Percentiles rank a stretch among this genome's conserved stretches.
Conservation (phyloP, 495 filamentous ascomycete species). For the Neurospora intermedia region DNA sequence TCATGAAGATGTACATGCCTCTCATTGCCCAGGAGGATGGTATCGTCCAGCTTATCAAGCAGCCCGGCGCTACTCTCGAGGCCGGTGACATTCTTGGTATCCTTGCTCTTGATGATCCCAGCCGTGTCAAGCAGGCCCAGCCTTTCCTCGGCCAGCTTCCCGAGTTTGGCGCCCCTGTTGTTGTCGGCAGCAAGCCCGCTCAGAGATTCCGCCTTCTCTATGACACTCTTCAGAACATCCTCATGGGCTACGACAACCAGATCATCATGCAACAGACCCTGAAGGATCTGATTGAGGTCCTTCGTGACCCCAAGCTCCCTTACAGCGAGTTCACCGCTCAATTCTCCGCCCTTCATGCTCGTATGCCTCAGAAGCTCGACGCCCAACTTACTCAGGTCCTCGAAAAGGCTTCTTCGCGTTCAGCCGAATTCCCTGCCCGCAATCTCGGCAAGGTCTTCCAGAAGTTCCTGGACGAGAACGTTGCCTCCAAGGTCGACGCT, state of each 20-base stretch:
- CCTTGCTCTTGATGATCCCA: slow-evolving; percentile 88
- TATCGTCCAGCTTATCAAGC: slow-evolving; percentile 96
- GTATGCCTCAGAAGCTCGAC: slow-evolving; percentile 92
- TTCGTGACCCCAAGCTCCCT: slow-evolving; percentile 80
- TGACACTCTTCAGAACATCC: slow-evolving; percentile 75
- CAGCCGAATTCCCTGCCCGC: slow-evolving; percentile 86
- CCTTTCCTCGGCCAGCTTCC: slow-evolving; percentile 92
- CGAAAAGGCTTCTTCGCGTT: slow-evolving; percentile 64
- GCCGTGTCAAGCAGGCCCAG: slow-evolving; percentile 91
- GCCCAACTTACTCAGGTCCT: slow-evolving; percentile 68
- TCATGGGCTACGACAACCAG: slow-evolving; percentile 93
- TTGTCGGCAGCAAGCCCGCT: slow-evolving; percentile 84
- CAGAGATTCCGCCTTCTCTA: slow-evolving; percentile 72
- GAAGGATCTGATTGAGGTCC: slow-evolving; percentile 80
- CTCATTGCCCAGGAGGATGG: slow-evolving; percentile 94
- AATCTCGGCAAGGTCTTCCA: slow-evolving; percentile 70
- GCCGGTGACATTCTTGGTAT: slow-evolving; percentile 99
- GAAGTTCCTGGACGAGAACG: slow-evolving; percentile 84
- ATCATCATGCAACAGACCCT: slow-evolving; percentile 85
- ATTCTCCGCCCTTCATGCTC: slow-evolving; percentile 85
- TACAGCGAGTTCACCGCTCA: slow-evolving; percentile 96
- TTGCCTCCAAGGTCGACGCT: slow-evolving; percentile 50
- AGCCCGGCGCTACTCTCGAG: slow-evolving; percentile 94
- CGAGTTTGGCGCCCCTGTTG: slow-evolving; percentile 71
- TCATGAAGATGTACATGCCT: slow-evolving; percentile 99